Base-by-base conservation (phyloP, 2,329 filamentous ascomycete species). In the Botryotinia convoluta region DNA sequence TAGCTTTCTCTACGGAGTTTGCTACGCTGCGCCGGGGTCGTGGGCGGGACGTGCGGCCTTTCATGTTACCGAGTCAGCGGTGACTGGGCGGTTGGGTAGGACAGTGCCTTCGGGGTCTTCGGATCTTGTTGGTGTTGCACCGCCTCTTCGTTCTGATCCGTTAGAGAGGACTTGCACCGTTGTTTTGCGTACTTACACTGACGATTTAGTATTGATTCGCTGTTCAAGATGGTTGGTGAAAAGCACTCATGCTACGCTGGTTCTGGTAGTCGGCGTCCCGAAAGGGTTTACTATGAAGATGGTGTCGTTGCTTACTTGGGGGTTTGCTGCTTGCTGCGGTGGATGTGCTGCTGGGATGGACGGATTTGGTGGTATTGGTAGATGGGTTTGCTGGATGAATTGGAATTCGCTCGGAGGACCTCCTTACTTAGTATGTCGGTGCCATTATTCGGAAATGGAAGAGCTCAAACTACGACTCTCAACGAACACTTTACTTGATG, bases 21-120 rank as follows among this genome's bases (percentile, higher is more conserved):
- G 48, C 18, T 68, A 29, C 37, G 65, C n/a, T n/a, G 35, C 48
- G 65, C 65, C 48, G 48, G 65, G 65, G 65, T 68, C 65, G 65
- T 68, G 48, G 65, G 48, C 18, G 48, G 32, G 65, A 57, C 26
- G 65, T 29, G 48, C 9, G 9, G 35, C 65, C 37, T 68, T 68
- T 68, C 65, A 12, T 42, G 54, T 68, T 57, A 42, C 48, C 10
- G 6, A 68, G 65, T 57, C 65, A 57, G 65, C 65, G 35, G 65
- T 57, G 48, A 68, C 35, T 68, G 65, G 48, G 37, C 48, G 20
- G 54, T 16, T 32, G 65, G 65, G 65, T 68, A 68, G 65, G 48
- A 32, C 48, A 42, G 37, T 32, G 5, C 37, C n/a, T 42, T 57
- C n/a, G 3, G 5, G 48, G 65, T 42, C 65, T 68, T 44, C 35